Evolutionary conservation across 2,329 filamentous ascomycete genomes (phyloP), one percentile per base, ranked within the genome.

Genomic region (Exophiala alcalophila): DNA sequence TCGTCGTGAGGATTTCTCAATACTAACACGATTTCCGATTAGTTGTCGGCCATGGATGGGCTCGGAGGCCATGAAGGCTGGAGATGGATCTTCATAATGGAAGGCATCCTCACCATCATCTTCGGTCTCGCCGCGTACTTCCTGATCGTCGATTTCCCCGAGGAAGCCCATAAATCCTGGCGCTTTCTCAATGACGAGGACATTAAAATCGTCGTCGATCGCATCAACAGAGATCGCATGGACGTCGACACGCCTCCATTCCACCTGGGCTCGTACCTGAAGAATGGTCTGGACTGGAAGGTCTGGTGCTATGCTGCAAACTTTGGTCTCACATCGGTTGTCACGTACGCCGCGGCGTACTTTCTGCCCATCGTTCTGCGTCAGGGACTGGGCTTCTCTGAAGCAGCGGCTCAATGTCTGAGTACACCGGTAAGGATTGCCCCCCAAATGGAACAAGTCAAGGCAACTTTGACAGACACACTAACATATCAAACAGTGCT

Each of bases 341-440:
- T 86, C 35, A 76, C 76, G 14, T 92, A 92, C 59, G 80, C 85
- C 0, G 75, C 92, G 6, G 83, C 84, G 2, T 91, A 86, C 62
- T 90, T 90, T 59, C 66, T 91, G 4, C 86, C 86, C 5, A 78
- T 90, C 57, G 85, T 92, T 54, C 78, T 94, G 3, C 59, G 61
- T 5, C 53, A 65, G 16, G 74, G 74, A n/a, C 77, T 90, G 69
- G 75, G 77, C 8, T 90, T 86, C 68, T 69, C 63, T 31, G 70
- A 82, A 4, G 81, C 73, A 5, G 69, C 69, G 35, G 71, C 83
- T 0, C 84, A 88, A 64, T 87, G 83, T 59, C 77, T 90, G 4
- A 74, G 83, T 5, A 84, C 85, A 0, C 83, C 83, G 0, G 81
- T 83, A 10, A 32, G 36, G n/a, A n/a, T n/a, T n/a, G n/a, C n/a